phyloP scores from a whole-genome alignment of 306 rosid species.

The apple (Malus domestica) region DNA sequence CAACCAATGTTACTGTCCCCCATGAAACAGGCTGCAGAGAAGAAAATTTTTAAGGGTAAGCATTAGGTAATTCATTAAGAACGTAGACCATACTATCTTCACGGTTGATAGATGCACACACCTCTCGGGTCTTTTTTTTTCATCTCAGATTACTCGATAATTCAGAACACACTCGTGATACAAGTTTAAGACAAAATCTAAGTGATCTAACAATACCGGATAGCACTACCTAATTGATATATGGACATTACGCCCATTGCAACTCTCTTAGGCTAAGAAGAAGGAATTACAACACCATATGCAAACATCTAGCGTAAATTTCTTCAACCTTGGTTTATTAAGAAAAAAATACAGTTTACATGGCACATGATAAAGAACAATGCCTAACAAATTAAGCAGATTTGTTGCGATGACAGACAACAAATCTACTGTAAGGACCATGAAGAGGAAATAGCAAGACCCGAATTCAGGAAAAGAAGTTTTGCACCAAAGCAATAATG shows the following conservation, averaged over 20 bases:
- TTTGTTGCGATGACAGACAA: background rate
- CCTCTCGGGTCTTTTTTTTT: no score
- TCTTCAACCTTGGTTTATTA: no score
- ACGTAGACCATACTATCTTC: no score
- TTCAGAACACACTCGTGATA: background rate
- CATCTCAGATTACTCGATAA: no score
- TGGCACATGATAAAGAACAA: no score
- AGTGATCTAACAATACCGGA: background rate
- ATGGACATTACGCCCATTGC: background rate
- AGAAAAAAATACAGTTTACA: no score
- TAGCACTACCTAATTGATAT: background rate
- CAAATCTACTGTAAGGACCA: background rate
- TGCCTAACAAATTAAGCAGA: background rate
- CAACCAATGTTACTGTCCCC: constrained; percentile 70
- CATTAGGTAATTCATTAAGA: background rate
- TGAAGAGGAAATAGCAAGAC: background rate
- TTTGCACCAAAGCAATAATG: background rate
- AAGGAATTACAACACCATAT: background rate
- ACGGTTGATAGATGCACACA: background rate
- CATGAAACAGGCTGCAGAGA: constrained; percentile 61
- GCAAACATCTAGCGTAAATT: no score
- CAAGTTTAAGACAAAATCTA: background rate
- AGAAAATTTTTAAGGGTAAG: background rate
- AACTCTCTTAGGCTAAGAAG: background rate
- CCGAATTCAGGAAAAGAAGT: background rate